Evolutionary conservation across 176 grass and related monocot genomes (phyloP).

Genomic region (Rhynchospora tenuis): DNA sequence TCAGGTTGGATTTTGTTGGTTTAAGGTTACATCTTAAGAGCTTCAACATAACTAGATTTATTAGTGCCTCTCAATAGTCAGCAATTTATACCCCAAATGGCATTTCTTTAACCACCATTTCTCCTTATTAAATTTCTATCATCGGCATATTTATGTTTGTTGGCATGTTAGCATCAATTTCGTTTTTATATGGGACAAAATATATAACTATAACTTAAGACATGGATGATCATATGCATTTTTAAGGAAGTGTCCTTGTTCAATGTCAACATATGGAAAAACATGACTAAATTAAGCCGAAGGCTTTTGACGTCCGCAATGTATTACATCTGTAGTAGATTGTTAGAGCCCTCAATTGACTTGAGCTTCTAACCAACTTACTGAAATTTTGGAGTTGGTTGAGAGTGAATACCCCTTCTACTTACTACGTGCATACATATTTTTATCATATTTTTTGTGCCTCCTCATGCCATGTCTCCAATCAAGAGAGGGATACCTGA

Average conservation of each 20-base stretch:
- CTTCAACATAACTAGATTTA: neutral
- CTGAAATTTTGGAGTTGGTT: conserved; percentile 33
- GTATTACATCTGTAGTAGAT: neutral
- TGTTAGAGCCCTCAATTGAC: neutral
- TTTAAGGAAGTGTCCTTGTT: conserved; percentile 31
- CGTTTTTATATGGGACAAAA: conserved; percentile 12
- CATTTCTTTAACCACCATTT: conserved; percentile 31
- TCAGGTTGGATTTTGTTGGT: neutral
- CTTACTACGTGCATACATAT: conserved; percentile 9
- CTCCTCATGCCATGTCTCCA: conserved; percentile 22
- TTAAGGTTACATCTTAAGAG: neutral
- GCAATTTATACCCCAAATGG: conserved; percentile 14
- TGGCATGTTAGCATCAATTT: conserved; percentile 25
- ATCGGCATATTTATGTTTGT: conserved; percentile 35
- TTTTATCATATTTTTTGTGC: conserved; percentile 3
- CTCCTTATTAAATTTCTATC: conserved; percentile 26
- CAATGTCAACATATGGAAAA: conserved; percentile 3
- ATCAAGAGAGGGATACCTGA: conserved; percentile 60
- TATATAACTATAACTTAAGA: conserved; percentile 39
- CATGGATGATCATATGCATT: conserved; percentile 10
- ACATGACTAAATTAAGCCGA: neutral
- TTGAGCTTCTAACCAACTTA: conserved; percentile 36
- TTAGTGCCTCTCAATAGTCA: neutral
- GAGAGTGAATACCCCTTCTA: conserved; percentile 24
- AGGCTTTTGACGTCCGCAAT: conserved; percentile 9